A percentile compares a stretch with the other conserved stretches of the same genome.
Evolutionary conservation across 805 yeast genomes (phyloP).

Genomic region (Pichia occidentalis): DNA sequence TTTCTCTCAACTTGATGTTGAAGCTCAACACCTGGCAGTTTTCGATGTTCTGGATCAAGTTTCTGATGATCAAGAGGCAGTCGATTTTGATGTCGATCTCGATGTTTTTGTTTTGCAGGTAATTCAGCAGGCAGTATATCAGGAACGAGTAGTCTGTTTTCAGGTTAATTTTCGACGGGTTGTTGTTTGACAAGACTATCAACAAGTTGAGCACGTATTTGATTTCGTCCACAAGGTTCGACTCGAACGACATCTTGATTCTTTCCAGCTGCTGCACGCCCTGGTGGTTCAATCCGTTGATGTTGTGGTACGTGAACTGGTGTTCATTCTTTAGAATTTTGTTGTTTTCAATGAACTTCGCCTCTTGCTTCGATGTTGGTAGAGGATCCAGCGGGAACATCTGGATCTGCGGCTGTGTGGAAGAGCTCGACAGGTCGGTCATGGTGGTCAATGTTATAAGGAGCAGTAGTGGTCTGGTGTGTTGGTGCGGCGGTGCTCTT

Average conservation of each 20-base stretch:
- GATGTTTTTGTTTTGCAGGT: conserved; percentile 17
- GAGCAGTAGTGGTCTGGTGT: too few relatives aligned
- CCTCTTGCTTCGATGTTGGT: conserved; percentile 30
- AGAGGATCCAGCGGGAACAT: conserved; percentile 30
- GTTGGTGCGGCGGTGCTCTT: too few relatives aligned
- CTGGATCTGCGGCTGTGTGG: too few relatives aligned
- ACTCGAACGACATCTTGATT: conserved; percentile 61
- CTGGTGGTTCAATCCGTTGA: conserved; percentile 33
- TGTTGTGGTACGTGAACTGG: conserved; percentile 25
- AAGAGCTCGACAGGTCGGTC: too few relatives aligned
- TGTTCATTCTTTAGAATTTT: conserved; percentile 28
- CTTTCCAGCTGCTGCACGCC: conserved; percentile 64
- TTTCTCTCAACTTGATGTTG: conserved; percentile 29
- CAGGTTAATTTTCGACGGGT: conserved; percentile 35
- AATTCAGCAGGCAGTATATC: conserved; percentile 29
- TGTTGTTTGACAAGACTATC: conserved; percentile 36
- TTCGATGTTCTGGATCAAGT: conserved; percentile 74
- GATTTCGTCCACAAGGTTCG: conserved; percentile 59
- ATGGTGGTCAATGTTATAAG: too few relatives aligned
- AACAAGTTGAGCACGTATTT: conserved; percentile 64
- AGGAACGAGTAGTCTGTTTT: conserved; percentile 36
- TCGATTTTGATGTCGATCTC: conserved; percentile 32
- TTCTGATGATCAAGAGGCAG: conserved; percentile 66
- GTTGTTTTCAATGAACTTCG: conserved; percentile 26
- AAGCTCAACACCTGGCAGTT: conserved; percentile 74